phyloP scores from a whole-genome alignment of 1,139 yeast species.

The Kodamaea arcana region DNA sequence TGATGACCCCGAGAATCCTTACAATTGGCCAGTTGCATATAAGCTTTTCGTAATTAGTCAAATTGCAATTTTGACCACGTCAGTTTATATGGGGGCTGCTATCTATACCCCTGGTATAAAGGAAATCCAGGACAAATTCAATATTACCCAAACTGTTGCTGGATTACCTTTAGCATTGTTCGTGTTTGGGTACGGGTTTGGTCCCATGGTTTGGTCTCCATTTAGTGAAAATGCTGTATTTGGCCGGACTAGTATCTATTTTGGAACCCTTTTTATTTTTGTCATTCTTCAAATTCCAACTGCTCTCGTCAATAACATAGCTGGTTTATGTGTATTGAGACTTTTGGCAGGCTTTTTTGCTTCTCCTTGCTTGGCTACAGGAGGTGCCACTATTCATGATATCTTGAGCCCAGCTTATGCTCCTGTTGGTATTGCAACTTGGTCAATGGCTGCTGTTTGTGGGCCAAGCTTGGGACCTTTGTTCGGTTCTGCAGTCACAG shows the following conservation, averaged over 20 bases:
- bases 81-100: slow-evolving; percentile 59
- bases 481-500: slow-evolving; percentile 28
- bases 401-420: slow-evolving; percentile 21
- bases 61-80: slow-evolving; percentile 43
- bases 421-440: slow-evolving; percentile 30
- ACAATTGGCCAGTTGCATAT: slow-evolving; percentile 45
- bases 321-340: slow-evolving; percentile 27
- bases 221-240: slow-evolving; percentile 38
- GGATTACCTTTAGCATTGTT: slow-evolving; percentile 32
- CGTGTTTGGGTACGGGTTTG: slow-evolving; percentile 37
- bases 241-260: slow-evolving; percentile 48
- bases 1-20: slow-evolving; percentile 55
- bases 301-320: slow-evolving; percentile 27
- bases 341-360: slow-evolving; percentile 34
- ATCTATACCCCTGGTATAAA: slow-evolving; percentile 55
- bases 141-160: slow-evolving; percentile 24
- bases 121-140: slow-evolving; percentile 23
- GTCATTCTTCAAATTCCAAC: slow-evolving; percentile 28
- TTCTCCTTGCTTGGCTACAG: slow-evolving; percentile 33
- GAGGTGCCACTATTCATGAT: slow-evolving; percentile 35
- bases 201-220: slow-evolving; percentile 38
- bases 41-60: slow-evolving; percentile 37
- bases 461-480: slow-evolving; percentile 38
- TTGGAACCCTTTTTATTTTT: slow-evolving; percentile 25
- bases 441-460: slow-evolving; percentile 33